Base-by-base conservation (phyloP, 345 rosid species). In the Gynandropsis gynandra region DNA sequence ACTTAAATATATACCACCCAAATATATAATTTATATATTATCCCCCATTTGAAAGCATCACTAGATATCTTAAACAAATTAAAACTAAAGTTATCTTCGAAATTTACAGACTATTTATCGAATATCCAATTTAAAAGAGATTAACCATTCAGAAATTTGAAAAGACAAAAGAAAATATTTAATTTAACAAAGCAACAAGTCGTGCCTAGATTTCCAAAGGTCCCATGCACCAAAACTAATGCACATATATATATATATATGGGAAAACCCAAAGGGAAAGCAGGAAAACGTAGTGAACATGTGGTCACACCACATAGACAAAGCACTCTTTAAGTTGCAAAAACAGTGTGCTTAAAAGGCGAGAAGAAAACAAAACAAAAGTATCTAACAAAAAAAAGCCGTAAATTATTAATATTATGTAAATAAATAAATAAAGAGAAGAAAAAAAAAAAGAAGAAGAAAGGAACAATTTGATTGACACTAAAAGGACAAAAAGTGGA, bases 401-500 rank as follows among this genome's bases (percentile, higher is more conserved):
- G 5, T 24, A 2, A 24, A 24, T 24, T 24, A 24, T 24, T 18
- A 50, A 5, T 35, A 24, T 42, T 20, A 36, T 4, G 42, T 34
- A 54, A 32, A 5, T 20, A 50, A 29, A 2, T 11, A 37, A 10
- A 20, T 5, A 12, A 42, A 18, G 31, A n/a, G 44, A 44, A 35
- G 21, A n/a, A 33, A 20, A 12, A 13, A 13, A 42, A 56, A 35
- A 20, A 19, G 59, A 52, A 65, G 64, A 52, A 9, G 40, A 52
- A 41, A 40, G 47, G 41, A 65, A 52, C 56, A 46, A 52, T 52
- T 32, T 29, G 64, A 65, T 58, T n/a, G 64, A 47, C 60, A 53
- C 18, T 43, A 52, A 65, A 65, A 59, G 50, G 50, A 65, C 64
- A 59, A 46, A 58, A 58, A 52, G 59, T 65, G 64, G 64, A 65